Evolutionary conservation across 257 asterid species (phyloP).

Genomic region (Solanum habrochaites): DNA sequence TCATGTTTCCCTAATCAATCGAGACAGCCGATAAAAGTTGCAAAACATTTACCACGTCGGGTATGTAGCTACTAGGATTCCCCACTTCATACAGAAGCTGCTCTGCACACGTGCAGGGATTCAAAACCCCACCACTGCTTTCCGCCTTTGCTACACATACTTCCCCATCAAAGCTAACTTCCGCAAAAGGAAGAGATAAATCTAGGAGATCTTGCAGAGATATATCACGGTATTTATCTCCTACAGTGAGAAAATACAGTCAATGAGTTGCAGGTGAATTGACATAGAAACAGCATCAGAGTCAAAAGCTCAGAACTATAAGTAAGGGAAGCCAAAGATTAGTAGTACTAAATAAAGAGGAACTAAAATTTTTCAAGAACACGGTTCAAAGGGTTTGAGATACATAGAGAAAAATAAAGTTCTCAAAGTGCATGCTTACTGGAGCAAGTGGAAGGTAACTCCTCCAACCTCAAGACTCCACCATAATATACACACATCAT

Average conservation of each 20-base stretch:
- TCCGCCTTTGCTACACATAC: constrained; percentile 79
- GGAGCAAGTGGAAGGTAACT: not conserved
- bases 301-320: not conserved
- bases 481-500: not conserved
- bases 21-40: not conserved
- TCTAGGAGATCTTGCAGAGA: constrained; percentile 63
- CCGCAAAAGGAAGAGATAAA: constrained; percentile 85
- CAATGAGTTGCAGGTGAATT: not conserved
- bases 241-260: constrained; percentile 16
- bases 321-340: not conserved
- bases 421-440: not conserved
- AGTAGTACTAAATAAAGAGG: not conserved
- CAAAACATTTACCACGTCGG: constrained; percentile 66
- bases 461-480: not conserved
- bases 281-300: not conserved
- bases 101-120: constrained; percentile 69
- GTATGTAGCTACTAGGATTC: constrained; percentile 85
- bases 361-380: not conserved
- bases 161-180: constrained; percentile 61
- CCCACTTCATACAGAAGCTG: constrained; percentile 99
- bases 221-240: constrained; percentile 71
- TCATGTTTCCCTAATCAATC: not conserved
- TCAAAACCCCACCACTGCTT: constrained; percentile 63
- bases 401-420: not conserved
- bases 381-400: not conserved